Base-by-base conservation (phyloP, 2,329 filamentous ascomycete genomes). In the Botrytis paeoniae region DNA sequence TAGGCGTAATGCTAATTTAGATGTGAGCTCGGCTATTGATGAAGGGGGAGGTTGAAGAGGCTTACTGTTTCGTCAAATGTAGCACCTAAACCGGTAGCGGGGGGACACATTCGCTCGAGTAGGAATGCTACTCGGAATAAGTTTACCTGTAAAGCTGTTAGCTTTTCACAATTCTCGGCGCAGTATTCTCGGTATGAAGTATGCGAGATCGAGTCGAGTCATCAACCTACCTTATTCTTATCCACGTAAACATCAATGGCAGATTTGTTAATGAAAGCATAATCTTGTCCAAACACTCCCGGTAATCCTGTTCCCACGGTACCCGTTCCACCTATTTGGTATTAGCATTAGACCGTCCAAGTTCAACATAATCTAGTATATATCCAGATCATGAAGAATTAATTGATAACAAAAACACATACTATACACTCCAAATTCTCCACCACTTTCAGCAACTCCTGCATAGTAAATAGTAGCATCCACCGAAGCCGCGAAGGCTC, bases 71-170 rank as follows among this genome's bases (percentile, higher is more conserved):
- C 85, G 78, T 86, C 84, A 77, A 87, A 86, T 20, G 80, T 85
- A 39, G 81, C 79, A 22, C 85, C 85, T 0, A 87, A 81, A 1
- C 86, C 85, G 16, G 81, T 83, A 7, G 81, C 80, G 0, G 83
- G 76, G 0, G 85, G 86, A 72, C 83, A 84, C 84, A 87, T 86
- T 57, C 85, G 84, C 78, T 87, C 86, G 22, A 86, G 80, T 6
- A 87, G 77, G 78, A 87, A 87, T 3, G 85, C 84, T 59, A 86
- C 82, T 39, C 85, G 83, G 78, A 86, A 86, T 0, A 85, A 78
- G 74, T 86, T 86, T 70, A 81, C 75, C 79, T 81, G 51, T 14
- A 43, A 54, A n/a, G 18, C 20, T 25, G 6, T 64, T 45, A 57
- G 18, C 39, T 14, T 43, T 43, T 18, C 41, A 18, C 41, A 18